Evolutionary conservation across 257 asterid genomes (phyloP).

Genomic region (Paulownia fortunei): DNA sequence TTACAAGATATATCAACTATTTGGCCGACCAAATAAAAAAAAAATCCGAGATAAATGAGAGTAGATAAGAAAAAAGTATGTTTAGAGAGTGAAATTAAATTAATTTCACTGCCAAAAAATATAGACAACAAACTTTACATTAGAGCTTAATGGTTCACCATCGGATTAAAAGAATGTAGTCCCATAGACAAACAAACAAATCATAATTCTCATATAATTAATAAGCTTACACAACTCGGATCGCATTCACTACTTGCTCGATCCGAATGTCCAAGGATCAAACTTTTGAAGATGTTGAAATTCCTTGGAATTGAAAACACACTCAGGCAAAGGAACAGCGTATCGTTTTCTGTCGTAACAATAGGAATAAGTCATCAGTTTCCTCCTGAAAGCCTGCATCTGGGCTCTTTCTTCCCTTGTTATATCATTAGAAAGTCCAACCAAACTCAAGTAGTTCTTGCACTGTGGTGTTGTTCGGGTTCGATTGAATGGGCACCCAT

Average conservation of each 20-base stretch:
- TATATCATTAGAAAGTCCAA: neutral
- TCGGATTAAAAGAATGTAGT: too few relatives aligned
- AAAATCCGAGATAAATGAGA: too few relatives aligned
- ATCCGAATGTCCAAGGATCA: conserved; percentile 40
- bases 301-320: conserved; percentile 41
- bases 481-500: conserved; percentile 33
- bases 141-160: too few relatives aligned
- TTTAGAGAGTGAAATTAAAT: too few relatives aligned
- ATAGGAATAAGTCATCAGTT: conserved; percentile 45
- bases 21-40: too few relatives aligned
- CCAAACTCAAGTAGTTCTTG: neutral
- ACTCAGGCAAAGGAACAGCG: conserved; percentile 41
- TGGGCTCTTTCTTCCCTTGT: conserved; percentile 24
- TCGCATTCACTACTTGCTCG: neutral
- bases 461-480: neutral
- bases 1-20: too few relatives aligned
- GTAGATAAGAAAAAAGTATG: too few relatives aligned
- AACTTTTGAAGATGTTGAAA: conserved; percentile 36
- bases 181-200: too few relatives aligned
- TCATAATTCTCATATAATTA: too few relatives aligned
- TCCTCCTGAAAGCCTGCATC: conserved; percentile 41
- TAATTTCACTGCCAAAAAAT: too few relatives aligned
- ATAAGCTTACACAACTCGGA: neutral
- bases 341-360: conserved; percentile 49
- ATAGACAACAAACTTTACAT: too few relatives aligned